Conservation (phyloP, 495 filamentous ascomycete genomes). For the Bryoglossum gracile region DNA sequence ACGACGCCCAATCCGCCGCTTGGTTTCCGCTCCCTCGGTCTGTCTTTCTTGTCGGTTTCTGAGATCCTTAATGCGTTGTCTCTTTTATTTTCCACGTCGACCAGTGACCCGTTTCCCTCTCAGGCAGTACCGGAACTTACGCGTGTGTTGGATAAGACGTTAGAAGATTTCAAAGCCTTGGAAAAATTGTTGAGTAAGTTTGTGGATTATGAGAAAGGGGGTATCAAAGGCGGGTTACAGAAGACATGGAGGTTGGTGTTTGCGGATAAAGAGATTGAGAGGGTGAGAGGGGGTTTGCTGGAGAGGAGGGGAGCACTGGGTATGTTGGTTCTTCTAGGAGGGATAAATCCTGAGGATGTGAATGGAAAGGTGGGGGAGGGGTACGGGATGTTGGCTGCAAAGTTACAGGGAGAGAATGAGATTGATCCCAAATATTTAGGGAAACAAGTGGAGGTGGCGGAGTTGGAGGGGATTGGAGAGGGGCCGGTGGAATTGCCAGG, state of each 20-base stretch:
- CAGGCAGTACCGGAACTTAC: constrained; percentile 6
- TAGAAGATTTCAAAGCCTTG: constrained; percentile 4
- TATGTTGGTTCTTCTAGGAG: constrained; percentile 4
- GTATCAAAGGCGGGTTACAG: background rate
- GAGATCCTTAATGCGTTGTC: constrained; percentile 2
- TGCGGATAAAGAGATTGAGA: constrained; percentile 8
- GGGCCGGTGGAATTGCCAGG: no score
- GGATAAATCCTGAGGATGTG: no score
- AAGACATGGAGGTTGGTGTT: constrained; percentile 6
- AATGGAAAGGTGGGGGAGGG: background rate
- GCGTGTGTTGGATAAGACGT: background rate
- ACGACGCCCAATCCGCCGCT: background rate
- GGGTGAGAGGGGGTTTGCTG: constrained; percentile 3
- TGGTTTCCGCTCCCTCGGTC: constrained; percentile 1
- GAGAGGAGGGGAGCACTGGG: constrained; percentile 1
- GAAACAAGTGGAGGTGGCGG: no score
- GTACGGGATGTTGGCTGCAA: constrained; percentile 1
- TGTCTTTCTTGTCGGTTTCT: background rate
- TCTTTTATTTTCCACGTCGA: background rate
- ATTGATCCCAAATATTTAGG: no score
- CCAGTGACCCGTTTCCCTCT: background rate
- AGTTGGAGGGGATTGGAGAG: no score
- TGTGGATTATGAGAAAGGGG: constrained; percentile 9
- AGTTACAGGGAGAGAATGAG: background rate
- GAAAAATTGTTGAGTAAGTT: constrained; percentile 4